These are phyloP conservation scores for Picea engelmannii DNA, from an alignment of 83 land plant species.

Conservation along the genomic window DNA sequence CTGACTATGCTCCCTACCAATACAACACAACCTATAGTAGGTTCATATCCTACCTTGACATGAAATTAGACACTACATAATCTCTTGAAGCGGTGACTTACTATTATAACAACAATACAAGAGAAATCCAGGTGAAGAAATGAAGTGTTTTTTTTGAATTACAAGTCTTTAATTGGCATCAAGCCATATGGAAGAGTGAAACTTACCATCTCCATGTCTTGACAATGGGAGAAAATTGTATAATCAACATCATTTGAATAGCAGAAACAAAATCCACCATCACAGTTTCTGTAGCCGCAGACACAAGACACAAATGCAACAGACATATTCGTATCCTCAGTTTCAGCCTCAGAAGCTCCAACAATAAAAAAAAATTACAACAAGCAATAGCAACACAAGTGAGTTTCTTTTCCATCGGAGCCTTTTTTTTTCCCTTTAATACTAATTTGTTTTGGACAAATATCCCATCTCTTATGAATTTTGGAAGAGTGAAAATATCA, in stretches of 20 bases:
- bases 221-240: conserved; percentile 21
- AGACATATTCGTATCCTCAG: conserved; percentile 9
- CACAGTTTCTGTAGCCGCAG: conserved; percentile 30
- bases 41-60: conserved; percentile 20
- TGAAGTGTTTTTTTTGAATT: neutral
- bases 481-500: too few species aligned
- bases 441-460: too few species aligned
- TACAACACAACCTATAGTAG: neutral
- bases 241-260: conserved; percentile 29
- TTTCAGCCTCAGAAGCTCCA: neutral
- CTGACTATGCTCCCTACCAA: conserved; percentile 6
- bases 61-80: conserved; percentile 52
- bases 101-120: conserved; percentile 42
- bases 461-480: too few species aligned
- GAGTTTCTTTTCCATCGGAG: neutral
- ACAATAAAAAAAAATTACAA: neutral
- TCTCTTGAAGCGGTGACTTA: conserved; percentile 51
- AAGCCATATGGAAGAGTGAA: neutral
- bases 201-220: neutral
- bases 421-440: too few species aligned
- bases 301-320: conserved; percentile 17
- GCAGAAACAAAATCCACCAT: neutral
- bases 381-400: neutral
- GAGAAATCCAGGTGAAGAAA: conserved; percentile 43
- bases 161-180: neutral